Conservation (phyloP, 192 early-diverging fungal species). For the Coemansia sp. region DNA sequence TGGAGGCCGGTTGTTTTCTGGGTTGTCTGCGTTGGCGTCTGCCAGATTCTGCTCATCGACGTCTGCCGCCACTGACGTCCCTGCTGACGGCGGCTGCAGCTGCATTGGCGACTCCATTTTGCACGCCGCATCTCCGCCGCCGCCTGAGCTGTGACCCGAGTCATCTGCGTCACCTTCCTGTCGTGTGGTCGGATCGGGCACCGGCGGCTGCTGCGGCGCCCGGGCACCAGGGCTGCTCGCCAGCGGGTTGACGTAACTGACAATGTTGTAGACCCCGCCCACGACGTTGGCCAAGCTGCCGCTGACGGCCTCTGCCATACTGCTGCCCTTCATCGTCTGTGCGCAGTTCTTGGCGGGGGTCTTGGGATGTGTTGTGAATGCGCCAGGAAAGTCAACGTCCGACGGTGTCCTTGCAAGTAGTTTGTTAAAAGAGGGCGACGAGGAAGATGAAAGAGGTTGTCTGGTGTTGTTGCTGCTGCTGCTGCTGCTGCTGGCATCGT, state of each 20-base stretch:
- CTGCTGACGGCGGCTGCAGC: constrained; percentile 38
- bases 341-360: constrained; percentile 3
- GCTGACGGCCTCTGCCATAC: constrained; percentile 42
- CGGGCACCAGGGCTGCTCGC: neutral
- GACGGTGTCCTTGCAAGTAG: constrained; percentile 34
- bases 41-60: constrained; percentile 49
- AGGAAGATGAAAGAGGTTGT: constrained; percentile 5
- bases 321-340: constrained; percentile 24
- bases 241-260: constrained; percentile 49
- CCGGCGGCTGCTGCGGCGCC: constrained; percentile 1
- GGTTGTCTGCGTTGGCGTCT: constrained; percentile 53
- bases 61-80: constrained; percentile 50
- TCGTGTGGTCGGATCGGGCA: constrained; percentile 1
- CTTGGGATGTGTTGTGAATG: constrained; percentile 36
- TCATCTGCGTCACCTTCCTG: neutral
- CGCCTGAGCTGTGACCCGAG: constrained; percentile 1
- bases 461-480: constrained; percentile 3
- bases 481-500: neutral
- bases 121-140: neutral
- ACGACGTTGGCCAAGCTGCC: constrained; percentile 47
- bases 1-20: constrained; percentile 52
- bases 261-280: constrained; percentile 42
- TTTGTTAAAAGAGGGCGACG: constrained; percentile 2
- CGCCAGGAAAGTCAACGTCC: constrained; percentile 41
- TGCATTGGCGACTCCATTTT: constrained; percentile 12